phyloP scores from a whole-genome alignment of 176 grass and related monocot species.

The Pharus latifolius region DNA sequence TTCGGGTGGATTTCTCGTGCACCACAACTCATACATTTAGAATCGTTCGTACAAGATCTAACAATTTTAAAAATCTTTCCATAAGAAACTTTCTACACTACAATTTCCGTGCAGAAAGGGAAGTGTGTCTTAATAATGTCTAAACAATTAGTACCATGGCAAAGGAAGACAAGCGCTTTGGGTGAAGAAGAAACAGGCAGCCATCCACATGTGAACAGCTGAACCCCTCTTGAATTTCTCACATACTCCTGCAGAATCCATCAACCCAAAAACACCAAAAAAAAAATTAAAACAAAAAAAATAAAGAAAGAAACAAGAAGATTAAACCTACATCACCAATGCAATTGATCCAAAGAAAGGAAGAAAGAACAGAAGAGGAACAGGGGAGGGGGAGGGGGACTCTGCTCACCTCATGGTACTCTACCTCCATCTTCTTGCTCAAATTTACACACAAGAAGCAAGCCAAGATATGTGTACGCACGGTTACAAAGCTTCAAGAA shows the following conservation, averaged over 20 bases:
- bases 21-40: too few relatives aligned
- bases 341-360: not conserved
- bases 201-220: conserved; percentile 88
- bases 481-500: not conserved
- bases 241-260: conserved; percentile 51
- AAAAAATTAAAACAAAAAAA: not conserved
- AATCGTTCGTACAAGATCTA: too few relatives aligned
- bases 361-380: too few relatives aligned
- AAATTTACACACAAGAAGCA: not conserved
- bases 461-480: not conserved
- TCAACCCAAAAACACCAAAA: not conserved
- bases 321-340: not conserved
- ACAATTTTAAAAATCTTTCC: too few relatives aligned
- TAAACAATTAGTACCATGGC: too few relatives aligned
- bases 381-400: too few relatives aligned
- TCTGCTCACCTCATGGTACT: conserved; percentile 62
- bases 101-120: too few relatives aligned
- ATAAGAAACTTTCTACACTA: too few relatives aligned
- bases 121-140: too few relatives aligned
- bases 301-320: not conserved
- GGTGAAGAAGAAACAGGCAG: conserved; percentile 48
- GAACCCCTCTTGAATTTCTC: conserved; percentile 53
- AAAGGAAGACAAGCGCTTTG: conserved; percentile 93
- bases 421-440: conserved; percentile 43
- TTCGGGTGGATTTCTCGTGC: too few relatives aligned